These are phyloP conservation scores for Camellia oleifera DNA, from an alignment of 179 eudicot genomes.

Conservation along the genomic window DNA sequence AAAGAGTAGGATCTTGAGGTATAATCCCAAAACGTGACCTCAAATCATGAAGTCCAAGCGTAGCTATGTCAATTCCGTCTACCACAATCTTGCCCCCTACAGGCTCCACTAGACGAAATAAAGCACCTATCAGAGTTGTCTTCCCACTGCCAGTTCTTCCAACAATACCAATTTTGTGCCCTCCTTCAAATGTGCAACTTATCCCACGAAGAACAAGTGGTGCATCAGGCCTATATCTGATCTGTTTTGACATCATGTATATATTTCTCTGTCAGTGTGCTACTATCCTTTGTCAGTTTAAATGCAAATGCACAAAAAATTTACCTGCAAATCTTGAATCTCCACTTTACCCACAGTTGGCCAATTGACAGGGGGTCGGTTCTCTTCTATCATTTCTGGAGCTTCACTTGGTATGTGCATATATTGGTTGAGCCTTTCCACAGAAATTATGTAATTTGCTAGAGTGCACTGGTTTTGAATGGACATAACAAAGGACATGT, in stretches of 20 bases:
- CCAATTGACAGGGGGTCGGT: conserved; percentile 38
- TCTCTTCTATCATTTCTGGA: conserved; percentile 30
- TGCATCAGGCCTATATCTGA: conserved; percentile 38
- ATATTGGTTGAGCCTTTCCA: conserved; percentile 45
- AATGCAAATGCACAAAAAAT: background rate
- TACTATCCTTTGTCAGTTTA: background rate
- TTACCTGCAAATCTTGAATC: conserved; percentile 39
- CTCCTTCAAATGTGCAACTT: conserved; percentile 42
- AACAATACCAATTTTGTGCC: conserved; percentile 46
- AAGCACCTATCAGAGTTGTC: conserved; percentile 42
- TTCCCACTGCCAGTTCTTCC: conserved; percentile 61
- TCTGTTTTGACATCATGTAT: conserved; percentile 16
- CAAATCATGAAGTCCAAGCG: conserved; percentile 50
- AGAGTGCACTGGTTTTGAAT: conserved; percentile 37
- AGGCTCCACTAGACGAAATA: conserved; percentile 52
- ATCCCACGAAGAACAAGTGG: conserved; percentile 48
- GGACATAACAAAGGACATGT: conserved; percentile 26
- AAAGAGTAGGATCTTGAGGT: conserved; percentile 56
- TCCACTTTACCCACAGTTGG: conserved; percentile 41
- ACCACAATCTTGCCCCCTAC: conserved; percentile 41
- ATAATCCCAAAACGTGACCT: conserved; percentile 47
- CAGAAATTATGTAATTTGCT: conserved; percentile 41
- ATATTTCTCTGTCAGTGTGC: background rate
- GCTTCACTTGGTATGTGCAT: conserved; percentile 42
- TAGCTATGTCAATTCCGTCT: conserved; percentile 42